Evolutionary conservation across 139 green algal species (phyloP).

Genomic region (Chlorella sp.): DNA sequence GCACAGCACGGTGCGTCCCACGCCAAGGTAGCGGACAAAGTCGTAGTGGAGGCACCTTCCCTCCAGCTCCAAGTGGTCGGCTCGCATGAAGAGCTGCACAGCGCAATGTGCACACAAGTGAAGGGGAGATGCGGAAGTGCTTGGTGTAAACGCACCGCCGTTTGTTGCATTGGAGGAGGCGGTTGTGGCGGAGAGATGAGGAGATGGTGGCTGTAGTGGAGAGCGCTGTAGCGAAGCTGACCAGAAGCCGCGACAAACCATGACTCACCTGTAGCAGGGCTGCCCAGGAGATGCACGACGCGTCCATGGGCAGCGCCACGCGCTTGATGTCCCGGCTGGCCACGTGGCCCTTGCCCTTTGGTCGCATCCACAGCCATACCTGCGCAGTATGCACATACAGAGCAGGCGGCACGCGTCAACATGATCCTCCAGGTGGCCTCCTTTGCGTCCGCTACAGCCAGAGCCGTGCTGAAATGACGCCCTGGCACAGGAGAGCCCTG

Average conservation of each 20-base stretch:
- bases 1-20: constrained; percentile 63
- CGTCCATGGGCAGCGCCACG: constrained; percentile 56
- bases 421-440: too few species aligned
- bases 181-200: too few species aligned
- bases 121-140: background rate
- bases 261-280: constrained; percentile 52
- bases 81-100: constrained; percentile 27
- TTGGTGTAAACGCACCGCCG: background rate
- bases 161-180: background rate
- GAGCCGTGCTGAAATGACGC: too few species aligned
- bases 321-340: constrained; percentile 16
- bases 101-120: background rate
- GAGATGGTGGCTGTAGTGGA: too few species aligned
- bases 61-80: constrained; percentile 37
- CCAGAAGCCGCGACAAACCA: background rate
- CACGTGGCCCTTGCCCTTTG: constrained; percentile 35
- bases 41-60: constrained; percentile 43
- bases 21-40: constrained; percentile 77
- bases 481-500: too few species aligned
- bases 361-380: constrained; percentile 77
- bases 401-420: too few species aligned
- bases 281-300: constrained; percentile 65
- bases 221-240: too few species aligned
- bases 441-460: too few species aligned
- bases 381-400: too few species aligned